phyloP scores from a whole-genome alignment of 805 yeast species.

The Schwanniomyces vanrijiae region DNA sequence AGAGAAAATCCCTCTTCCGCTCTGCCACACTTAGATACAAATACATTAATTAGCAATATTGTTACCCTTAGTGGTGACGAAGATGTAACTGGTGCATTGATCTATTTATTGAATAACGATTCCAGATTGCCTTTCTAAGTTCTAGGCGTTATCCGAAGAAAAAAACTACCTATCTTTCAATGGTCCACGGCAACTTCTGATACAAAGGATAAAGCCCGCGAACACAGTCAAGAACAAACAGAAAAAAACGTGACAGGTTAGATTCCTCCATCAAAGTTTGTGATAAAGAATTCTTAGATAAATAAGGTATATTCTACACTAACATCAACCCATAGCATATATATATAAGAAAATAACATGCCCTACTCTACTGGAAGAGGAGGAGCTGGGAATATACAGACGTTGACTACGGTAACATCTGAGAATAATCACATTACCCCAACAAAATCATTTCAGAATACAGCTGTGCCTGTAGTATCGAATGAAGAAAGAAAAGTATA shows the following conservation, averaged over 20 bases:
- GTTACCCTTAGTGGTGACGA: not conserved
- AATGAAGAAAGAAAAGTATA: conserved; percentile 34
- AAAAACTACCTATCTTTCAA: not conserved
- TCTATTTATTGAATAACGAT: conserved; percentile 4
- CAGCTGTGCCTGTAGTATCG: conserved; percentile 7
- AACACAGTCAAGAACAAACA: not conserved
- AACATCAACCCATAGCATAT: not conserved
- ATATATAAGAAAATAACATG: conserved; percentile 11
- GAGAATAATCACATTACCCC: conserved; percentile 16
- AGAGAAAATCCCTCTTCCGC: not conserved
- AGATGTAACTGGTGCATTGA: conserved; percentile 7
- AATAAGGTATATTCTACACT: not conserved
- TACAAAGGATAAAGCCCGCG: not conserved
- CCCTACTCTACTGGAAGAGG: conserved; percentile 38
- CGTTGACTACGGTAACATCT: conserved; percentile 15
- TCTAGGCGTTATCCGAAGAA: not conserved
- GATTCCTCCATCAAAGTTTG: not conserved
- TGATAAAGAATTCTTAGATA: not conserved
- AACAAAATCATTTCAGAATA: conserved; percentile 3
- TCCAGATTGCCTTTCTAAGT: not conserved
- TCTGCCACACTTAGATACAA: not conserved
- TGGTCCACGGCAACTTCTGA: not conserved
- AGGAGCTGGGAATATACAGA: conserved; percentile 37
- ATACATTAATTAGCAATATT: not conserved
- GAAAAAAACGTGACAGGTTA: conserved; percentile 2